phyloP scores from a whole-genome alignment of 345 rosid genomes.

The Euphorbia peplus region DNA sequence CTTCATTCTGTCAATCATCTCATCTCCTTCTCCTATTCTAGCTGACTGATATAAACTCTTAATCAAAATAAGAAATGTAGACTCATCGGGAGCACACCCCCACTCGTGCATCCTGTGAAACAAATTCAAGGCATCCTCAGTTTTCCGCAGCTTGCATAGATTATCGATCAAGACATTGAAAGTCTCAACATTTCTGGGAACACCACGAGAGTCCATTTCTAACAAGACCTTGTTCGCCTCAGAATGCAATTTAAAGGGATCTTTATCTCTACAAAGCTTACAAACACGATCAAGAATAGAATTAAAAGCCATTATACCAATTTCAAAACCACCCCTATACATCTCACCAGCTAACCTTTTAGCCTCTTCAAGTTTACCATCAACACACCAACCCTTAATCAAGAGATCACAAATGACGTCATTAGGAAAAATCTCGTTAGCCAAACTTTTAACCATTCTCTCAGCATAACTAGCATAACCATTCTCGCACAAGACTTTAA shows the following conservation, averaged over 20 bases:
- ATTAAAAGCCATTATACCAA: slow-evolving; percentile 62
- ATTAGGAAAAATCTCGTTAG: slow-evolving; percentile 85
- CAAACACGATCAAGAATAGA: slow-evolving; percentile 82
- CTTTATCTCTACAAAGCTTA: slow-evolving; percentile 80
- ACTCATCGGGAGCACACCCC: slow-evolving; percentile 69
- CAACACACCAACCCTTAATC: slow-evolving; percentile 87
- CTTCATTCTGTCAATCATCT: slow-evolving; percentile 88
- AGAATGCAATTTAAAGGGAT: slow-evolving; percentile 56
- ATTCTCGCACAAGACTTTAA: slow-evolving; percentile 64
- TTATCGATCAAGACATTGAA: slow-evolving; percentile 73
- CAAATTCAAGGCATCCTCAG: slow-evolving; percentile 74
- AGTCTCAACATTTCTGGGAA: slow-evolving; percentile 80
- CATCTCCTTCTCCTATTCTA: slow-evolving; percentile 86
- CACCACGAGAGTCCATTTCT: slow-evolving; percentile 84
- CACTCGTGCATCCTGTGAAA: slow-evolving; percentile 76
- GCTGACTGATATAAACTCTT: slow-evolving; percentile 88
- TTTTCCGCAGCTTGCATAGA: slow-evolving; percentile 77
- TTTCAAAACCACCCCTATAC: slow-evolving; percentile 94
- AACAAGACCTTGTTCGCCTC: slow-evolving; percentile 76
- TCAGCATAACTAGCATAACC: slow-evolving; percentile 75
- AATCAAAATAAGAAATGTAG: slow-evolving; percentile 58
- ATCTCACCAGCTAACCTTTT: slow-evolving; percentile 83
- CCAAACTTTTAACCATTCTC: slow-evolving; percentile 77
- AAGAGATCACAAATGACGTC: slow-evolving; percentile 73
- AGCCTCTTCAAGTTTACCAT: slow-evolving; percentile 86